These are phyloP conservation scores for Lasiosphaeris hirsuta DNA, from an alignment of 495 filamentous ascomycete species.

Conservation along the genomic window DNA sequence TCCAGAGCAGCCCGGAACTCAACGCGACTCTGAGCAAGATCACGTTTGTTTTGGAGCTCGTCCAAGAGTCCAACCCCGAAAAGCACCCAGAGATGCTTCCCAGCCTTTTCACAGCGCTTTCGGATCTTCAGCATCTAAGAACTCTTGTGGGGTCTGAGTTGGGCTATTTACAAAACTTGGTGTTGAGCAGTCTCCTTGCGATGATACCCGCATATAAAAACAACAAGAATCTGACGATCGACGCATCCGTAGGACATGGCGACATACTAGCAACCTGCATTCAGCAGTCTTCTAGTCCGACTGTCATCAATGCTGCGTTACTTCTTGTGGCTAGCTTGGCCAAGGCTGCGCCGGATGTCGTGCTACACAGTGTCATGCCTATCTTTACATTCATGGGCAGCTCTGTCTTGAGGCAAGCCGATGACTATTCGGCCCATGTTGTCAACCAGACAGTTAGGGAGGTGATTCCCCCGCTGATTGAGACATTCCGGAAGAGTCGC, in stretches of 20 bases:
- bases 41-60: slow-evolving; percentile 82
- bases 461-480: slow-evolving; percentile 86
- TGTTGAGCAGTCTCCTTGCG: slow-evolving; percentile 69
- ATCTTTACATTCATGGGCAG: slow-evolving; percentile 97
- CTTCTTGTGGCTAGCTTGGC: slow-evolving; percentile 84
- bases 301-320: slow-evolving; percentile 87
- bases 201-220: slow-evolving; percentile 74
- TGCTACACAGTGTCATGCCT: slow-evolving; percentile 96
- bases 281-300: slow-evolving; percentile 78
- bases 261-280: slow-evolving; percentile 91
- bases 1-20: slow-evolving; percentile 47
- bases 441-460: slow-evolving; percentile 85
- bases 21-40: slow-evolving; percentile 63
- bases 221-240: slow-evolving; percentile 58
- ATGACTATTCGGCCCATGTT: slow-evolving; percentile 93
- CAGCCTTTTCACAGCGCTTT: slow-evolving; percentile 74
- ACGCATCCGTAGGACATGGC: slow-evolving; percentile 70
- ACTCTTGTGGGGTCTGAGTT: slow-evolving; percentile 67
- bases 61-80: slow-evolving; percentile 72
- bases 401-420: slow-evolving; percentile 80
- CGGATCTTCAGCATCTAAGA: slow-evolving; percentile 79
- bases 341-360: slow-evolving; percentile 76
- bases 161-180: slow-evolving; percentile 78
- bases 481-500: slow-evolving; percentile 75
- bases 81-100: slow-evolving; percentile 69